These are phyloP conservation scores for Astragalus membranaceus DNA, from an alignment of 306 rosid genomes.

Conservation along the genomic window DNA sequence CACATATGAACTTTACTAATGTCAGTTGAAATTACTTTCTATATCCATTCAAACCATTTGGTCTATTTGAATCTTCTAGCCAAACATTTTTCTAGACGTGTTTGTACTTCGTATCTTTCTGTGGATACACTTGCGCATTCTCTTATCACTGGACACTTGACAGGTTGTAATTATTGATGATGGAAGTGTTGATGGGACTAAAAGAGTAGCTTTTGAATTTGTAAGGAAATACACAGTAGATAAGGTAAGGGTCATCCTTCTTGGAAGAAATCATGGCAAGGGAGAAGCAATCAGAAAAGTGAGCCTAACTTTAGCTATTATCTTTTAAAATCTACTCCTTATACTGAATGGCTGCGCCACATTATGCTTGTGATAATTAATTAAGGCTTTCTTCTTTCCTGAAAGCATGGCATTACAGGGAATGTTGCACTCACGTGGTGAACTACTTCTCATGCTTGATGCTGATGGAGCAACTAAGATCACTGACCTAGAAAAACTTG, in stretches of 20 bases:
- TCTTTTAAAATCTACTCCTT: constrained; percentile 6
- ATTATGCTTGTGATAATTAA: constrained; percentile 31
- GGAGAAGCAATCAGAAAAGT: constrained; percentile 99
- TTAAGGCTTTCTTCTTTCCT: constrained; percentile 55
- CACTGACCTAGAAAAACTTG: constrained; percentile 84
- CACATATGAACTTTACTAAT: neutral
- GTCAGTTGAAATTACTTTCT: neutral
- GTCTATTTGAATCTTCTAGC: neutral
- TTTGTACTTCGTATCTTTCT: neutral
- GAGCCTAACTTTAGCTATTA: constrained; percentile 45
- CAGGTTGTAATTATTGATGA: constrained; percentile 90
- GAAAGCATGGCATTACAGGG: constrained; percentile 96
- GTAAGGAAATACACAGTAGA: constrained; percentile 74
- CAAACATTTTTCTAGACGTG: neutral
- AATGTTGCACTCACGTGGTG: constrained; percentile 98
- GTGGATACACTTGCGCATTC: neutral
- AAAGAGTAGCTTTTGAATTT: constrained; percentile 77
- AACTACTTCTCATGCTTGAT: constrained; percentile 88
- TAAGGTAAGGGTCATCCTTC: constrained; percentile 80
- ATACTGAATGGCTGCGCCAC: neutral
- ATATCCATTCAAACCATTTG: constrained; percentile 7
- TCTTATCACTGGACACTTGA: constrained; percentile 22
- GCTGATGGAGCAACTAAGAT: constrained; percentile 98
- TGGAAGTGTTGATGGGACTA: constrained; percentile 89
- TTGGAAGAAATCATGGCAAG: constrained; percentile 88